Conservation (phyloP, 2,329 filamentous ascomycete species). For the Bisporella sp. region DNA sequence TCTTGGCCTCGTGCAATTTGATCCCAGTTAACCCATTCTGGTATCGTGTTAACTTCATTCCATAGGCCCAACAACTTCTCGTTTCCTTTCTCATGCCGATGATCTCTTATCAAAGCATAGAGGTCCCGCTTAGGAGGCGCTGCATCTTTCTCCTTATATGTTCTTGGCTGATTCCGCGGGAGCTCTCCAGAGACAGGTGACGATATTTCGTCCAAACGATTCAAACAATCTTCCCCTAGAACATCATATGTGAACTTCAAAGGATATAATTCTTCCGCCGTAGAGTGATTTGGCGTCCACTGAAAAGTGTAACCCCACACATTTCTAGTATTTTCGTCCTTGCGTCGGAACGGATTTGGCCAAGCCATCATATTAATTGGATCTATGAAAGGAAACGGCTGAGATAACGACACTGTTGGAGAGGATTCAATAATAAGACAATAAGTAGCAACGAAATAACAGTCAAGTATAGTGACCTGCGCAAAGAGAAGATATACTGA, state of each 20-base stretch:
- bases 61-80: slow-evolving; percentile 51
- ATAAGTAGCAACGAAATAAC: too few relatives aligned
- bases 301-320: slow-evolving; percentile 62
- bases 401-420: background rate
- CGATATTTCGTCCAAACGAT: slow-evolving; percentile 55
- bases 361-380: slow-evolving; percentile 6
- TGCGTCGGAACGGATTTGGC: slow-evolving; percentile 14
- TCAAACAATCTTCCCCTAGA: slow-evolving; percentile 58
- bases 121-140: slow-evolving; percentile 43
- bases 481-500: too few relatives aligned
- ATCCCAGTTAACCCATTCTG: slow-evolving; percentile 71
- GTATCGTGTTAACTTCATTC: slow-evolving; percentile 58
- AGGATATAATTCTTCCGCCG: slow-evolving; percentile 49
- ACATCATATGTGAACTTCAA: slow-evolving; percentile 62
- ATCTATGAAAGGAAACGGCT: background rate
- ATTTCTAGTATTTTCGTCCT: slow-evolving; percentile 18
- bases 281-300: slow-evolving; percentile 59
- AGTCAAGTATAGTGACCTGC: too few relatives aligned
- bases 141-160: slow-evolving; percentile 30
- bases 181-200: slow-evolving; percentile 30
- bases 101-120: slow-evolving; percentile 53
- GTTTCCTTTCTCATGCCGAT: slow-evolving; percentile 43
- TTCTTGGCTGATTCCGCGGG: slow-evolving; percentile 21
- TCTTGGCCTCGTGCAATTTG: slow-evolving; percentile 69
- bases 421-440: background rate